phyloP scores from a whole-genome alignment of 495 filamentous ascomycete genomes.

The Neurospora tetrasperma region DNA sequence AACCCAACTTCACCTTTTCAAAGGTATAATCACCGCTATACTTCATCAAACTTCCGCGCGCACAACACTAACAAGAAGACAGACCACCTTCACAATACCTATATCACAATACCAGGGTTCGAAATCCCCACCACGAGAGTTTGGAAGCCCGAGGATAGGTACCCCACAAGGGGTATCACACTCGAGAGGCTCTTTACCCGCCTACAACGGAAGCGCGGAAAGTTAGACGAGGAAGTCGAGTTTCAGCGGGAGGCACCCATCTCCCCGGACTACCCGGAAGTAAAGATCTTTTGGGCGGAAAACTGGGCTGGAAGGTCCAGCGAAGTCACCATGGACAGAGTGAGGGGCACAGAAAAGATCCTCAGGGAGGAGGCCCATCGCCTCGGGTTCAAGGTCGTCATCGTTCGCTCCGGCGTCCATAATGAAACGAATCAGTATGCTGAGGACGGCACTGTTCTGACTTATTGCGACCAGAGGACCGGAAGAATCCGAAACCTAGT shows the following conservation, averaged over 20 bases:
- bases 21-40: too few relatives aligned
- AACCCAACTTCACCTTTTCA: too few relatives aligned
- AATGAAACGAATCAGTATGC: neutral
- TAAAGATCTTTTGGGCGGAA: fast-evolving
- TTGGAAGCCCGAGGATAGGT: neutral
- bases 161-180: neutral
- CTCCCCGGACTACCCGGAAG: too few relatives aligned
- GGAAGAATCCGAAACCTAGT: too few relatives aligned
- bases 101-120: neutral
- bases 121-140: neutral
- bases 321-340: too few relatives aligned
- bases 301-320: neutral
- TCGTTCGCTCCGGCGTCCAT: neutral
- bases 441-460: too few relatives aligned
- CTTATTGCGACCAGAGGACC: too few relatives aligned
- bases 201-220: neutral
- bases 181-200: neutral
- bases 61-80: too few relatives aligned
- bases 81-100: too few relatives aligned
- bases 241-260: neutral
- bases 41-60: too few relatives aligned
- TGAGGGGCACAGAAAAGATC: neutral
- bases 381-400: fast-evolving
- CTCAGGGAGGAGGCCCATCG: neutral
- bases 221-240: fast-evolving